Base-by-base conservation (phyloP, 768 basidiomycete genomes). In the Leccinum olivaceopallidum region DNA sequence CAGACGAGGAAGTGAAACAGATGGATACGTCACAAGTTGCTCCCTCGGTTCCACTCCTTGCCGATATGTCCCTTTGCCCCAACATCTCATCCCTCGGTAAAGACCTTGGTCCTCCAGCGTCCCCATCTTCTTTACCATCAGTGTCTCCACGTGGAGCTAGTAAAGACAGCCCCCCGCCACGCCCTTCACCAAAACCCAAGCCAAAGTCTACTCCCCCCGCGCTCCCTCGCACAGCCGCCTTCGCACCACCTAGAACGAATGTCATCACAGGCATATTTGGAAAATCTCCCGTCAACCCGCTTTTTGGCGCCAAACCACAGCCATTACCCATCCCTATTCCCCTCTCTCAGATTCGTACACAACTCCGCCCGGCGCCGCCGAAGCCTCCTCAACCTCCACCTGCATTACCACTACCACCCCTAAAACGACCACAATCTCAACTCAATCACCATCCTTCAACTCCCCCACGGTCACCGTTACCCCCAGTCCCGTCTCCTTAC, bases 291-390 rank as follows among this genome's bases (percentile, higher is more conserved):
- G 62, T 73, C 50, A 67, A 67, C 32, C 14, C 67, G 7, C 64
- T 73, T 28, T 62, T 72, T n/a, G 58, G 64, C n/a, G 48, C 52
- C 34, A 67, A 65, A 53, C 71, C 71, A 0, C 69, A 64, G 26
- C 71, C 71, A 22, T 30, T 72, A 39, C 71, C 71, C 0, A 60
- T 72, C 2, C 71, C 71, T 14, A 72, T 72, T 32, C 59, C 71
- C 53, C 65, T 30, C 9, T 67, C 69, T 16, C 71, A 73, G 57
- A 72, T 72, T 28, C 67, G 69, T 44, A 55, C 71, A 13, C 71
- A 72, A 52, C 69, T 72, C 58, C 71, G 71, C 30, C 71, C 71
- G 5, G 59, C 69, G 20, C 71, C 71, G 42, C 64, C 65, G 20
- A 68, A 65, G 56, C 10, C 67, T 42, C 57, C n/a, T 47, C 60